A percentile compares a stretch with the other conserved stretches of the same genome.
These are phyloP conservation scores for Boletus reticulatus DNA, from an alignment of 768 basidiomycete species.

Conservation along the genomic window DNA sequence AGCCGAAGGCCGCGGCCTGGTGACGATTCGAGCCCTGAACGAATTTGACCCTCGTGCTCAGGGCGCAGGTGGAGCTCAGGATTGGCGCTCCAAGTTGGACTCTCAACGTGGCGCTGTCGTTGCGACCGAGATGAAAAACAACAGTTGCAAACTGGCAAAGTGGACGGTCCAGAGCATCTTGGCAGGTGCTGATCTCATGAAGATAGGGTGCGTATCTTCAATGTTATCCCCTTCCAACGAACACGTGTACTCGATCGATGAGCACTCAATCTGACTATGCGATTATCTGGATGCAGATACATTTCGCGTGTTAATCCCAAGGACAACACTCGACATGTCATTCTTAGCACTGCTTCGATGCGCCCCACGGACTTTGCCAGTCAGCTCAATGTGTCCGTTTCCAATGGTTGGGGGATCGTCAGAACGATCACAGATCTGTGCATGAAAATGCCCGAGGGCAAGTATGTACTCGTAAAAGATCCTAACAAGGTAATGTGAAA, in stretches of 20 bases:
- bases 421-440: constrained; percentile 91
- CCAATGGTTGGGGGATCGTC: constrained; percentile 99
- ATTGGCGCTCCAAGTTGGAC: constrained; percentile 97
- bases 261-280: constrained; percentile 7
- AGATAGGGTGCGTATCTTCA: constrained; percentile 76
- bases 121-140: constrained; percentile 99
- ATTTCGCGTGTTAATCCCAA: constrained; percentile 93
- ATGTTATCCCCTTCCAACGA: neutral
- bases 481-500: constrained; percentile 81
- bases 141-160: constrained; percentile 94
- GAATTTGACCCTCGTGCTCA: constrained; percentile 92
- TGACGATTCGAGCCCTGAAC: constrained; percentile 93
- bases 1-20: constrained; percentile 68
- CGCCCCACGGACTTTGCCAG: constrained; percentile 92
- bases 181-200: constrained; percentile 94
- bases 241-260: neutral
- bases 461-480: constrained; percentile 96
- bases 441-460: constrained; percentile 97
- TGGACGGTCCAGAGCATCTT: constrained; percentile 96
- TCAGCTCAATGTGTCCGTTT: constrained; percentile 91
- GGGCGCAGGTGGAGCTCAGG: constrained; percentile 94
- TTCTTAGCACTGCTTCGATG: constrained; percentile 92
- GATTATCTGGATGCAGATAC: constrained; percentile 53
- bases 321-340: constrained; percentile 94
- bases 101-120: constrained; percentile 96